Percentiles rank a stretch among this genome's conserved stretches.
Evolutionary conservation across 805 yeast genomes (phyloP).

Genomic region (Hyphopichia homilentoma): DNA sequence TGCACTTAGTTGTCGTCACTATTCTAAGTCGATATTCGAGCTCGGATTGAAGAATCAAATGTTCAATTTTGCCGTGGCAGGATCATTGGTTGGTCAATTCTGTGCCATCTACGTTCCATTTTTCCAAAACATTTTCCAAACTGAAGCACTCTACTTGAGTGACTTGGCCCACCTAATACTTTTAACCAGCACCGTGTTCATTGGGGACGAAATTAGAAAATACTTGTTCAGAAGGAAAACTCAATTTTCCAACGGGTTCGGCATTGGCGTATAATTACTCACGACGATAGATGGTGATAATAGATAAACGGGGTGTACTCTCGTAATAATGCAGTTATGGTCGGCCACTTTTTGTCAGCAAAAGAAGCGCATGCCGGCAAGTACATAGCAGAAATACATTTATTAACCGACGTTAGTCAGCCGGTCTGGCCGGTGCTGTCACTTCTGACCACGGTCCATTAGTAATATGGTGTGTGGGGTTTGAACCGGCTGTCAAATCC

Average conservation of each 20-base stretch:
- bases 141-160: conserved; percentile 75
- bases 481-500: too few species aligned
- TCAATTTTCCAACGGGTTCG: conserved; percentile 11
- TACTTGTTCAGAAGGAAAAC: conserved; percentile 26
- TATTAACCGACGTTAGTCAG: too few species aligned
- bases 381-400: too few species aligned
- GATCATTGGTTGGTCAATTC: conserved; percentile 84
- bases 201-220: conserved; percentile 82
- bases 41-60: conserved; percentile 79
- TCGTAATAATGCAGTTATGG: too few species aligned
- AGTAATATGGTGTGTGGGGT: too few species aligned
- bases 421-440: too few species aligned
- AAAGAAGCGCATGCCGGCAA: too few species aligned
- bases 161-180: conserved; percentile 64
- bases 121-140: conserved; percentile 88
- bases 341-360: too few species aligned
- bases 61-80: conserved; percentile 91
- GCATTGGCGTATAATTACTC: conserved; percentile 14
- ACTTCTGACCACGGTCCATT: too few species aligned
- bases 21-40: conserved; percentile 76
- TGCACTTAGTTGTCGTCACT: conserved; percentile 90
- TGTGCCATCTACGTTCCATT: conserved; percentile 93
- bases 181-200: conserved; percentile 76
- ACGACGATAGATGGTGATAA: conserved; percentile 2
- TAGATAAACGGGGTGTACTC: too few species aligned